Conservation (phyloP, 176 grass and related monocot species). For the Juncus effusus region DNA sequence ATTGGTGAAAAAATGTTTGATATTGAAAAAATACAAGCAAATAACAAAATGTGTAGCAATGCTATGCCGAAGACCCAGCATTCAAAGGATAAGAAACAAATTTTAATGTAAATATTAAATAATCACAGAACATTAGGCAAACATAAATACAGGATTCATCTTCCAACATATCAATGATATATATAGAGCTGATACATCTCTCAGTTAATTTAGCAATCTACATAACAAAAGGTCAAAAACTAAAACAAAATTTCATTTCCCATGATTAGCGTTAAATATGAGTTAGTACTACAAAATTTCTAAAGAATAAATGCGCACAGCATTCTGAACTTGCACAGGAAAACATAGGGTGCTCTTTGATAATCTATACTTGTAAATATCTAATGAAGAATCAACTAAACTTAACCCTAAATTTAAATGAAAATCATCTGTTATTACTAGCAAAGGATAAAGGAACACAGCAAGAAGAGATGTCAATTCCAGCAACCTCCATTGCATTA, state of each 20-base stretch:
- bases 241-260: conserved; percentile 21
- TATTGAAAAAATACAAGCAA: no score
- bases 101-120: no score
- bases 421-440: conserved; percentile 16
- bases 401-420: conserved; percentile 6
- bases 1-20: no score
- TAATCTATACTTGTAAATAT: background rate
- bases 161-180: no score
- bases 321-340: background rate
- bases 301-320: no score
- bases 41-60: no score
- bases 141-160: no score
- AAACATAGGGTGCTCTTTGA: no score
- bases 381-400: conserved; percentile 2
- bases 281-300: background rate
- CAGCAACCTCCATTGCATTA: conserved; percentile 94
- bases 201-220: background rate
- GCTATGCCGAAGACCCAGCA: no score
- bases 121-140: no score
- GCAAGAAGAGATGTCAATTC: conserved; percentile 79
- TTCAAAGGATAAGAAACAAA: no score
- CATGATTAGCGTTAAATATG: conserved; percentile 7
- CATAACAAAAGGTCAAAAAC: background rate
- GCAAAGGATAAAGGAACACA: conserved; percentile 30
- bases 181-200: no score